Base-by-base conservation (phyloP, 1,139 yeast species). In the Geotrichum restrictum region DNA sequence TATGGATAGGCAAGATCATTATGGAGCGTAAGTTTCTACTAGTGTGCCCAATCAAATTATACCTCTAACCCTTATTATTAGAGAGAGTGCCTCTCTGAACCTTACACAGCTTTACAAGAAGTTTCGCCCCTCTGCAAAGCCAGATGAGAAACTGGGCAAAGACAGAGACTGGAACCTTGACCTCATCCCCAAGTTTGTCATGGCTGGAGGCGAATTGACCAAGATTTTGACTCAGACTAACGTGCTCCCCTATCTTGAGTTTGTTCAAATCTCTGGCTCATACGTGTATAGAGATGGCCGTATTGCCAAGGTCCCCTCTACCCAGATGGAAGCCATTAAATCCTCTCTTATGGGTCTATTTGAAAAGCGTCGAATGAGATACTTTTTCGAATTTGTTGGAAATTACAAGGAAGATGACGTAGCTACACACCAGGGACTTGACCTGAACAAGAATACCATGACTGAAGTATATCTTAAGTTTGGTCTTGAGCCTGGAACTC, bases 141-240 rank as follows among this genome's bases (percentile, higher is more conserved):
- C 81, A 57, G 88, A 94, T 18, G 87, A 83, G 57, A 77, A 74
- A 38, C 79, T 83, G 55, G 98, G 98, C 47, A 81, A 95, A 63
- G 96, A 89, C 66, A 80, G 98, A 60, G 98, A 93, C 70, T 93
- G 98, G 98, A 89, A 95, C 70, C 91, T 93, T 53, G 99, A 93
- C 68, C 77, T 93, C 74, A 89, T 93, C 64, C 99, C 99, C 49
- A 93, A 93, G 74, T 93, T 93, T 64, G 76, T 94, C 63, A 94
- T 93, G 98, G 94, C 98, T 54, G 88, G 89, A 65, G 99, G 99
- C 40, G 99, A 93, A 69, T 79, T 93, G 73, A 91, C 98, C 62
- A 91, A 91, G 70, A 94, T 93, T 63, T 79, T 93, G 65, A 93
- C 87, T 37, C 96, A 91, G 69, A 93, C 98, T 24, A 93, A 91